These are phyloP conservation scores for Peziza echinospora DNA, from an alignment of 495 filamentous ascomycete genomes.

Conservation along the genomic window DNA sequence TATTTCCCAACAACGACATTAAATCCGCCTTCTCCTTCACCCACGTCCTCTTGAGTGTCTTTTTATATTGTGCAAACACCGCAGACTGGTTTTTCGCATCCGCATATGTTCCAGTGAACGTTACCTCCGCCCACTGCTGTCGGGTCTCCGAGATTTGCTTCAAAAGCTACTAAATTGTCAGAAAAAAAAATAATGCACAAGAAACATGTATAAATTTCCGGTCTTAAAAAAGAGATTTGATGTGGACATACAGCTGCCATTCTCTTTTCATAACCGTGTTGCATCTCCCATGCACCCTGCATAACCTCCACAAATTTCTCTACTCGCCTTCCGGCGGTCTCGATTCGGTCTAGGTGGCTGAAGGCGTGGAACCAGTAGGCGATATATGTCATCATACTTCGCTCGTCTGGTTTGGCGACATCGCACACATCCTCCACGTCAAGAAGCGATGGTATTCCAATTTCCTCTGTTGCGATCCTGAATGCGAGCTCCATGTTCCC, in stretches of 20 bases:
- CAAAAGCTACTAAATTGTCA: slow-evolving; percentile 41
- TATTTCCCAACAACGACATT: slow-evolving; percentile 82
- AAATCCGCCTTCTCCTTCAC: slow-evolving; percentile 94
- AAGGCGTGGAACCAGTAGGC: slow-evolving; percentile 99
- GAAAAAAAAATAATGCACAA: neutral
- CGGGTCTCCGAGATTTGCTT: slow-evolving; percentile 49
- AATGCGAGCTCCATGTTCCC: slow-evolving; percentile 97
- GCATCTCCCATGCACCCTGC: slow-evolving; percentile 99
- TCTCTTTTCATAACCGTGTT: slow-evolving; percentile 75
- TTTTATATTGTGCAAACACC: slow-evolving; percentile 71
- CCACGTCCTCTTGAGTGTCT: slow-evolving; percentile 73
- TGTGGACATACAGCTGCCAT: slow-evolving; percentile 34
- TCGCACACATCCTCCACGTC: slow-evolving; percentile 98
- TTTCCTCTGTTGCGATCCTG: slow-evolving; percentile 84
- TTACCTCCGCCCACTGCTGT: slow-evolving; percentile 50
- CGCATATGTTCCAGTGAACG: slow-evolving; percentile 74
- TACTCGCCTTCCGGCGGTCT: slow-evolving; percentile 85
- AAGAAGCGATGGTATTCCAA: slow-evolving; percentile 84
- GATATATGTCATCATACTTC: slow-evolving; percentile 96
- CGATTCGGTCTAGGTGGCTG: slow-evolving; percentile 90
- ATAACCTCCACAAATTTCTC: slow-evolving; percentile 98
- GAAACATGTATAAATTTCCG: neutral
- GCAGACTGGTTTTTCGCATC: slow-evolving; percentile 75
- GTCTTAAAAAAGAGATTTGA: neutral
- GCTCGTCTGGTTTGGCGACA: slow-evolving; percentile 84